Conservation (phyloP, 2,329 filamentous ascomycete genomes). For the Neobulgaria alba region DNA sequence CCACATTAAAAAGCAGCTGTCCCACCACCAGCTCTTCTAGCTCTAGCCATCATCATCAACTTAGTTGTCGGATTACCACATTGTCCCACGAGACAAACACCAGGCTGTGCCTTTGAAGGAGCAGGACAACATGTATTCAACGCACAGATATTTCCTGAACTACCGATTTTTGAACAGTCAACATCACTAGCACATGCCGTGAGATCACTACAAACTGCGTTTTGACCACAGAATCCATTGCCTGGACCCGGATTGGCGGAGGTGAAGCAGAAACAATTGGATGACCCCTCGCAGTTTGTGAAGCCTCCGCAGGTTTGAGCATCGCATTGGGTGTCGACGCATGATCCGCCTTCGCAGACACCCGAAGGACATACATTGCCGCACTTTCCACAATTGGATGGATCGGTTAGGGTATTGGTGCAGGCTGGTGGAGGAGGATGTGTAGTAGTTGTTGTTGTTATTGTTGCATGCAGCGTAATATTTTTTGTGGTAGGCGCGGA, state of each 20-base stretch:
- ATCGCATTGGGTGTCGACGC: constrained; percentile 5
- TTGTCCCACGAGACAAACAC: constrained; percentile 13
- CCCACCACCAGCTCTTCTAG: not conserved
- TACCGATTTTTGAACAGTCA: constrained; percentile 10
- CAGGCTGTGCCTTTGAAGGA: constrained; percentile 5
- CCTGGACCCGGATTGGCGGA: constrained; percentile 2
- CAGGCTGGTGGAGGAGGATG: constrained; percentile 9
- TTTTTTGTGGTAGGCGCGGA: not conserved
- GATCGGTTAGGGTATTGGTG: constrained; percentile 10
- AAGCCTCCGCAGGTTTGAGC: constrained; percentile 14
- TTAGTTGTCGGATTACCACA: constrained; percentile 14
- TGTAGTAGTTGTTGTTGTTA: constrained; percentile 3
- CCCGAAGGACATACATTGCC: constrained; percentile 12
- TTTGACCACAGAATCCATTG: constrained; percentile 18
- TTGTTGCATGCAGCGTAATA: too few species aligned
- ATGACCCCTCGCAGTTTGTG: constrained; percentile 8
- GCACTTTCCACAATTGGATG: constrained; percentile 15
- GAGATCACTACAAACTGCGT: constrained; percentile 13
- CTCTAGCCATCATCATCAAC: constrained; percentile 8
- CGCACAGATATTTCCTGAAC: constrained; percentile 15
- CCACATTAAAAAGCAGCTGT: constrained; percentile 8
- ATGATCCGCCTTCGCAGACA: constrained; percentile 10
- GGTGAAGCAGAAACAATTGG: constrained; percentile 19
- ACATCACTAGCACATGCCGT: constrained; percentile 12
- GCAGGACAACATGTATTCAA: constrained; percentile 17